Evolutionary conservation across 495 filamentous ascomycete species (phyloP).

Genomic region (Penicillium paxilli): DNA sequence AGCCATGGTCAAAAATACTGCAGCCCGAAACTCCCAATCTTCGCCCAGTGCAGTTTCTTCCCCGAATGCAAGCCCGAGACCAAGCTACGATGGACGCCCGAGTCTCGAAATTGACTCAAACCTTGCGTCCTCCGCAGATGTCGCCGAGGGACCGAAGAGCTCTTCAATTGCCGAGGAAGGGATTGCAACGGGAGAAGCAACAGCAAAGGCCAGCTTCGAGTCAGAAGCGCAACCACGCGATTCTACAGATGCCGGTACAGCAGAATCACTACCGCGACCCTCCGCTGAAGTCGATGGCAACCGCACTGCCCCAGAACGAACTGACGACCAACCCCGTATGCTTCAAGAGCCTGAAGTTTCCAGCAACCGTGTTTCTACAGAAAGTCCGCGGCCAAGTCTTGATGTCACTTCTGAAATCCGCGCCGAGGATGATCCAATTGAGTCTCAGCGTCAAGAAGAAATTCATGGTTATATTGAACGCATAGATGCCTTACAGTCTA

Average conservation of each 20-base stretch:
- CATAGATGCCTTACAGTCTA: conserved; percentile 89
- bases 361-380: conserved; percentile 9
- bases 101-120: conserved; percentile 41
- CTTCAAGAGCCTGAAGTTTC: conserved; percentile 4
- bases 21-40: conserved; percentile 29
- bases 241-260: conserved; percentile 29
- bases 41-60: conserved; percentile 34
- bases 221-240: conserved; percentile 30
- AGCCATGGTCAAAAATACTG: conserved; percentile 52
- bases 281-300: conserved; percentile 19
- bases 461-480: conserved; percentile 79
- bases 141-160: conserved; percentile 17
- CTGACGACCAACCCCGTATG: conserved; percentile 6
- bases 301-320: conserved; percentile 3
- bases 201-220: conserved; percentile 32
- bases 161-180: conserved; percentile 12
- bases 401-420: conserved; percentile 16
- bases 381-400: conserved; percentile 15
- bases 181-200: neutral
- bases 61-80: conserved; percentile 35
- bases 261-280: conserved; percentile 13
- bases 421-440: conserved; percentile 52
- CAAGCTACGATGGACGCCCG: conserved; percentile 34
- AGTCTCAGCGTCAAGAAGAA: conserved; percentile 73
- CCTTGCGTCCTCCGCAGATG: conserved; percentile 18